phyloP scores from a whole-genome alignment of 768 basidiomycete genomes.

The Suillus cothurnatus region DNA sequence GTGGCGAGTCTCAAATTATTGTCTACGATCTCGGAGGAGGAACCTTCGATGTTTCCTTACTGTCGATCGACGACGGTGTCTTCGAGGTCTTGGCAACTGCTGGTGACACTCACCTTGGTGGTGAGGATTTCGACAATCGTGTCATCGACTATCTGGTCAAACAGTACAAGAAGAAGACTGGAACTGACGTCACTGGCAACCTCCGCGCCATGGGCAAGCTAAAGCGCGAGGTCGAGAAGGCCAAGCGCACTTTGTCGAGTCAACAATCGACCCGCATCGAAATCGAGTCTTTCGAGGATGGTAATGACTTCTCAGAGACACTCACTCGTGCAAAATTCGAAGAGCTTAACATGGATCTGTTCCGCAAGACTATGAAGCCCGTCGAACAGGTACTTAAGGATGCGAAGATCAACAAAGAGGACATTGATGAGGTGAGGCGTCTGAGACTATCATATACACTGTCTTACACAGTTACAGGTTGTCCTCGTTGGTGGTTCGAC shows the following conservation, averaged over 20 bases:
- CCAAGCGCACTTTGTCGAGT: constrained; percentile 89
- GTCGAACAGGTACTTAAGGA: constrained; percentile 99
- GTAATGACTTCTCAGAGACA: constrained; percentile 97
- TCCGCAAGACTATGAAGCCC: constrained; percentile 99
- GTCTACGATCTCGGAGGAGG: constrained; percentile 99
- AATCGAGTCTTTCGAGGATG: constrained; percentile 94
- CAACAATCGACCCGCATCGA: constrained; percentile 93
- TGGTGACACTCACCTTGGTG: constrained; percentile 93
- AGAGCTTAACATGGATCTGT: constrained; percentile 97
- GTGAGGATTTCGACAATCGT: constrained; percentile 95
- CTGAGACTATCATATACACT: neutral
- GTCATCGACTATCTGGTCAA: constrained; percentile 90
- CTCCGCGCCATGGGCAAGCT: constrained; percentile 86
- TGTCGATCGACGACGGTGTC: constrained; percentile 92
- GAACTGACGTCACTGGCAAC: constrained; percentile 79
- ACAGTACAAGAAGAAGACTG: constrained; percentile 90
- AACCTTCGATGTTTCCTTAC: constrained; percentile 97
- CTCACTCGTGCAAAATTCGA: constrained; percentile 99
- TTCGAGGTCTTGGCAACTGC: constrained; percentile 90
- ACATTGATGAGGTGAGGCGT: constrained; percentile 75
- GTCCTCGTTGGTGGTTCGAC: constrained; percentile 97
- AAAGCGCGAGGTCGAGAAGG: constrained; percentile 92
- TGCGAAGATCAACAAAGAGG: constrained; percentile 97
- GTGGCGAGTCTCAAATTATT: constrained; percentile 91
- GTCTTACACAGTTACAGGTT: constrained; percentile 42